Conservation (phyloP, 192 early-diverging fungal genomes). For the Piromyces sp. region DNA sequence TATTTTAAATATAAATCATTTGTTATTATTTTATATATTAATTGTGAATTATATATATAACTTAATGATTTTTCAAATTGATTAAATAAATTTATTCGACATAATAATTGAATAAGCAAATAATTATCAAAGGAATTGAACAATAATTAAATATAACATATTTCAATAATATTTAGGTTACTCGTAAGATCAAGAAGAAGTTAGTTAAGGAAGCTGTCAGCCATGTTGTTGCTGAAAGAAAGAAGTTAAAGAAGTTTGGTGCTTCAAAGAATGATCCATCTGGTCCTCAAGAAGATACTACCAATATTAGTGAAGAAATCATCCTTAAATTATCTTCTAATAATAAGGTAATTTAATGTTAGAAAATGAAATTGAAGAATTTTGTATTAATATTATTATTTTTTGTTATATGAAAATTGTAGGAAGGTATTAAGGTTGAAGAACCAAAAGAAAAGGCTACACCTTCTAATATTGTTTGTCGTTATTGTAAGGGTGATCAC, state of each 20-base stretch:
- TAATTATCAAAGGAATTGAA: background rate
- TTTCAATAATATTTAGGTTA: slow-evolving; percentile 25
- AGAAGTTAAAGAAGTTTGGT: slow-evolving; percentile 85
- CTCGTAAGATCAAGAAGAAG: slow-evolving; percentile 62
- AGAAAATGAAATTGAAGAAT: no score
- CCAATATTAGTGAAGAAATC: slow-evolving; percentile 73
- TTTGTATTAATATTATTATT: background rate
- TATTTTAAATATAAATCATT: no score
- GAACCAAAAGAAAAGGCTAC: slow-evolving; percentile 29
- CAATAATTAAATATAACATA: background rate
- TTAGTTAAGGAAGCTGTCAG: slow-evolving; percentile 18
- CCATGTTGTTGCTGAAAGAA: slow-evolving; percentile 10
- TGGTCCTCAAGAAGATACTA: slow-evolving; percentile 78
- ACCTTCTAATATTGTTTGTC: slow-evolving; percentile 79
- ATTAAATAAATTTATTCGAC: no score
- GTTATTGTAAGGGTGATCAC: slow-evolving; percentile 92
- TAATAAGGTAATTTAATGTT: slow-evolving; percentile 25
- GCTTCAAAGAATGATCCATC: slow-evolving; percentile 53
- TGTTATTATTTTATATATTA: no score
- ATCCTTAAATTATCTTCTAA: slow-evolving; percentile 62
- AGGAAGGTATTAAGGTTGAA: slow-evolving; percentile 38
- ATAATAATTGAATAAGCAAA: background rate
- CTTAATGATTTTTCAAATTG: no score
- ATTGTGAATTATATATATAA: no score
- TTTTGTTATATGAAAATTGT: slow-evolving; percentile 19